Evolutionary conservation across 495 filamentous ascomycete species (phyloP).

Genomic region (Podospora tetraspora): DNA sequence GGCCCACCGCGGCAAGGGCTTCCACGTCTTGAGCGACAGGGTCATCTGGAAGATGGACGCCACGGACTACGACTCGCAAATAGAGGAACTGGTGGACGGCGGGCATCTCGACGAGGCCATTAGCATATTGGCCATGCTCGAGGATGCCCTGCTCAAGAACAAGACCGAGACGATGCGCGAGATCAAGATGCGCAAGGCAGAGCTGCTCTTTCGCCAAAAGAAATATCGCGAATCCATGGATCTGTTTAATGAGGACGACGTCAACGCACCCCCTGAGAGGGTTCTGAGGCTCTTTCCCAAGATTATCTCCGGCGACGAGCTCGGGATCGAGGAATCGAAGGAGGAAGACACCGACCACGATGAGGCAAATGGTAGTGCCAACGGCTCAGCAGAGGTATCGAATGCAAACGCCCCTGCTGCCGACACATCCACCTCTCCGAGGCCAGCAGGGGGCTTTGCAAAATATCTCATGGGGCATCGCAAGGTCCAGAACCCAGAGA

Average conservation of each 20-base stretch:
- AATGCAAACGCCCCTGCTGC: conserved; percentile 27
- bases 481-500: conserved; percentile 50
- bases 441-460: conserved; percentile 36
- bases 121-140: conserved; percentile 79
- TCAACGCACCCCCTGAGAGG: conserved; percentile 81
- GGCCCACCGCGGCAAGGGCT: conserved; percentile 90
- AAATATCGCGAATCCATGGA: conserved; percentile 89
- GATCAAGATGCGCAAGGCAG: conserved; percentile 85
- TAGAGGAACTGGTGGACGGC: conserved; percentile 73
- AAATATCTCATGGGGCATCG: conserved; percentile 51
- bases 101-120: conserved; percentile 86
- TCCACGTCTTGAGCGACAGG: conserved; percentile 82
- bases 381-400: conserved; percentile 35
- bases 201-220: conserved; percentile 69
- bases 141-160: conserved; percentile 82
- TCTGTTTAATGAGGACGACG: conserved; percentile 71
- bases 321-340: conserved; percentile 43
- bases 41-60: conserved; percentile 93
- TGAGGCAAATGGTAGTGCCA: conserved; percentile 42
- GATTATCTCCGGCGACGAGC: conserved; percentile 76
- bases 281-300: conserved; percentile 82
- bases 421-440: conserved; percentile 40
- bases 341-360: conserved; percentile 39
- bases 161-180: conserved; percentile 75
- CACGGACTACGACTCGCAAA: conserved; percentile 87